Conservation (phyloP, 129 eudicot species). For the Flaveria linearis region DNA sequence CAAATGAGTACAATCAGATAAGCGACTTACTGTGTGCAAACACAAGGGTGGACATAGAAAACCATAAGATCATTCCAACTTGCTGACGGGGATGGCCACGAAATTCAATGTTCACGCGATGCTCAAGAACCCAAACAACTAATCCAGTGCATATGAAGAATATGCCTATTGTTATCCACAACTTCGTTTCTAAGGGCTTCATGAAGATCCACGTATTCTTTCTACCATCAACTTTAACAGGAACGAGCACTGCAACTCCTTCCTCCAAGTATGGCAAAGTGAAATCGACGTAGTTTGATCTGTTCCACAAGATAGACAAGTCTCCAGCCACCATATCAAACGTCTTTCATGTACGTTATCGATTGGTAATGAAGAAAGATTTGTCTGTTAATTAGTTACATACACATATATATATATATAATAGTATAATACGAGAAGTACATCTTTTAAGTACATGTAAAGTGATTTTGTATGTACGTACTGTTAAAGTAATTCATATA, state of each 20-base stretch:
- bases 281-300: constrained; percentile 50
- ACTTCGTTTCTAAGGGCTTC: constrained; percentile 45
- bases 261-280: constrained; percentile 53
- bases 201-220: constrained; percentile 56
- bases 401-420: too few species aligned
- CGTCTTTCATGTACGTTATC: constrained; percentile 15
- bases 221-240: constrained; percentile 35
- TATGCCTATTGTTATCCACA: constrained; percentile 49
- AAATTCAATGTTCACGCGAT: constrained; percentile 48
- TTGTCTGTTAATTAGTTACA: too few species aligned
- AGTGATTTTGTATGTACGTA: constrained; percentile 17
- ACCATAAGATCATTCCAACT: constrained; percentile 53
- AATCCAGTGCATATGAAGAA: constrained; percentile 56
- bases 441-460: too few species aligned
- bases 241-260: constrained; percentile 48
- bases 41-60: constrained; percentile 62
- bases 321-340: constrained; percentile 55
- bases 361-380: background rate
- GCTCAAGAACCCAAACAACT: constrained; percentile 62
- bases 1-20: too few species aligned
- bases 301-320: constrained; percentile 40
- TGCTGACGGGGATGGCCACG: constrained; percentile 43
- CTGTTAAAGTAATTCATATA: too few species aligned
- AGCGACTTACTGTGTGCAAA: constrained; percentile 55
- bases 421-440: too few species aligned